Base-by-base conservation (phyloP, 2,329 filamentous ascomycete species). In the Aspergillus pseudoterreus region DNA sequence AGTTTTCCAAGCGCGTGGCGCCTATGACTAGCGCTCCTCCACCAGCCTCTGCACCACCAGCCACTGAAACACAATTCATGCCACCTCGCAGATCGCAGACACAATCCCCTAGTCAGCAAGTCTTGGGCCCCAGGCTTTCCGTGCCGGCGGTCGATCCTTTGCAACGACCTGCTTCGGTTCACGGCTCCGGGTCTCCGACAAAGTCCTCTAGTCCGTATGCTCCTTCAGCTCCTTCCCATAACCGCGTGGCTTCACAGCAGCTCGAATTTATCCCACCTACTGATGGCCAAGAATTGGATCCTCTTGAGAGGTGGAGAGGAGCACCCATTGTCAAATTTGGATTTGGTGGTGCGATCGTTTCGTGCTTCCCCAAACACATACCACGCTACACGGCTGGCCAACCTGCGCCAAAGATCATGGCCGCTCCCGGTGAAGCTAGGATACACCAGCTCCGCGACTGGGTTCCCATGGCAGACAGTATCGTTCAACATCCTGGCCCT, bases 241-340 rank as follows among this genome's bases (percentile, higher is more conserved):
- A 67, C 27, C 69, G 71, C 35, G 72, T 75, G 43, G 70, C 75
- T 39, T 78, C 77, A 12, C 71, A 76, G 22, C 75, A 79, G 21
- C 69, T 83, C 14, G 74, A 78, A 17, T 84, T 82, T 54, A 78
- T 85, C 47, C 61, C 74, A 4, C 83, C 83, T 4, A 73, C 72
- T 44, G 82, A 78, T 57, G 82, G 81, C 43, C 76, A 76, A 35
- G 74, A 77, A 62, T 73, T 83, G 15, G 94, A 99, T 72, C 84
- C 86, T 2, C 75, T 99, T 6, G 82, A 95, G 67, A 81, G 94
- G 58, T 99, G 94, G 94, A 91, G 88, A 72, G 95, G 95, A 3
- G 82, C 83, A 11, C 94, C 95, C 0, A 81, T 96, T 11, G 86
- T 97, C 63, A 82, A 82, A 1, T 99, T 95, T 86, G 91, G 90